Evolutionary conservation across 2,329 filamentous ascomycete species (phyloP), one percentile per base, ranked within the genome.

Genomic region (Fusarium sp.): DNA sequence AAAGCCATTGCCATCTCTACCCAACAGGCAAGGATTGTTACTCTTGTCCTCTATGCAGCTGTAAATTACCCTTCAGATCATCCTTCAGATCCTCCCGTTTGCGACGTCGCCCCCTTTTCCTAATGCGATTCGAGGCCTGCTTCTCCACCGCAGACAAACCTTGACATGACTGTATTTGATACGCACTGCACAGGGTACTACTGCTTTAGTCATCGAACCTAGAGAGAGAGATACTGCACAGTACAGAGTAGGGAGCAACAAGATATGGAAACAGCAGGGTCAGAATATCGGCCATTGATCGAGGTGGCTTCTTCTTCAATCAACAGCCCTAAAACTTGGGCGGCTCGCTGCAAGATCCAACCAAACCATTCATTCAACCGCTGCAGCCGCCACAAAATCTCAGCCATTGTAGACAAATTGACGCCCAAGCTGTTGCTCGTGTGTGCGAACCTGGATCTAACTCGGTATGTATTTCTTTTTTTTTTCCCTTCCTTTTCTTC

Each of bases 341-440:
- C 17, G 31, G 46, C 44, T 54, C 29, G 46, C 44, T 54, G 17
- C 23, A 25, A 25, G 31, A 33, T 56, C 38, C 49, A 49, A 36
- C 42, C 32, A n/a, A 15, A 43, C 36, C 33, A 25, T 19, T 37
- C 42, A 42, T 48, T n/a, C 46, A 57, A 38, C 50, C 61, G 61
- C 61, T 57, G 14, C 45, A 65, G 52, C 61, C 61, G 61, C 61
- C 48, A 45, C 25, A 47, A 27, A 29, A 15, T n/a, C 44, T 9
- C 13, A 14, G 31, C 27, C 27, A 6, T 29, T 4, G 27, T 10
- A 29, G 27, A 27, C 21, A 41, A 63, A 61, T 61, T 41, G 37
- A 33, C 31, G 32, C 33, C 36, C 45, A 35, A 29, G 19, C 15
- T 57, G 57, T 63, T 57, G 61, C 61, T 53, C 61, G 58, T 43